Conservation (phyloP, 2,329 filamentous ascomycete genomes). For the Fusarium metavorans region DNA sequence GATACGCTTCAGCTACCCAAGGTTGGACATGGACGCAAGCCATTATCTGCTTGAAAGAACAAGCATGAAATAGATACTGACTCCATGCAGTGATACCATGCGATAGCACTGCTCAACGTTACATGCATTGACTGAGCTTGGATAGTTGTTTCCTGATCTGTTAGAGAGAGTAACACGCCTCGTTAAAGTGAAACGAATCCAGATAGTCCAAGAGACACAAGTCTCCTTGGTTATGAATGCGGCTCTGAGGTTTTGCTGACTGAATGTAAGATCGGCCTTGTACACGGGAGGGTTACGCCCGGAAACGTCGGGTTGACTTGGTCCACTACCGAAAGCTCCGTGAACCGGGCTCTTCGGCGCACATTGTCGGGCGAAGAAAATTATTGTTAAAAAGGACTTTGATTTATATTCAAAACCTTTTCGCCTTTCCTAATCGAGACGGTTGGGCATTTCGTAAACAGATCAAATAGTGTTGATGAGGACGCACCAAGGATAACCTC, state of each 20-base stretch:
- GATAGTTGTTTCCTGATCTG: conserved; percentile 8
- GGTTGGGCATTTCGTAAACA: not conserved
- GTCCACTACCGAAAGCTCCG: conserved; percentile 20
- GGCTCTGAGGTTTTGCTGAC: conserved; percentile 14
- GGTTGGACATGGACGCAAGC: not conserved
- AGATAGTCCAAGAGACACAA: conserved; percentile 19
- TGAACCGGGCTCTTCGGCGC: conserved; percentile 17
- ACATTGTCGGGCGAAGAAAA: not conserved
- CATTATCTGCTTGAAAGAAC: not conserved
- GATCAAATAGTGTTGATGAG: not conserved
- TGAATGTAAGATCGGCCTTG: conserved; percentile 25
- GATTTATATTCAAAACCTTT: not conserved
- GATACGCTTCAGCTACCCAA: not conserved
- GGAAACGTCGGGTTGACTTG: conserved; percentile 40
- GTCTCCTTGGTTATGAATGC: not conserved
- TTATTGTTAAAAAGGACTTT: not conserved
- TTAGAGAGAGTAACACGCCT: conserved; percentile 16
- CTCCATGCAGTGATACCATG: conserved; percentile 1
- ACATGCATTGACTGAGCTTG: conserved; percentile 13
- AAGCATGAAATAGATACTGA: not conserved
- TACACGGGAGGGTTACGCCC: conserved; percentile 22
- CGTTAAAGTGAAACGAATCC: conserved; percentile 32
- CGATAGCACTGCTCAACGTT: conserved; percentile 29
- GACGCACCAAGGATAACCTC: not conserved
- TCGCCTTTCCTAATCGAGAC: not conserved